Conservation (phyloP, 2,329 filamentous ascomycete species). For the Lachnellula occidentalis region DNA sequence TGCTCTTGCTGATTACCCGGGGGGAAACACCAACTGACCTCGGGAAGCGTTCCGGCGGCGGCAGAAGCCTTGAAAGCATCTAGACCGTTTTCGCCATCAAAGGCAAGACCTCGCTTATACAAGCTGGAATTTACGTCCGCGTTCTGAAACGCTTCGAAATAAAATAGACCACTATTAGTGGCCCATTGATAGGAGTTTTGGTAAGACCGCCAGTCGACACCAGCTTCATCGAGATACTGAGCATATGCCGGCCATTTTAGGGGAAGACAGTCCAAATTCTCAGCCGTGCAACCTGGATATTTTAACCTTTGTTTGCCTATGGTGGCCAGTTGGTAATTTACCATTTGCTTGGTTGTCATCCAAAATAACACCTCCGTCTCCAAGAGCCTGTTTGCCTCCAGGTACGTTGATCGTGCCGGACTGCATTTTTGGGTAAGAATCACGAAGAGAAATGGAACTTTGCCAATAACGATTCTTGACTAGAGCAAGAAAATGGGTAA, state of each 20-base stretch:
- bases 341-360: constrained; percentile 38
- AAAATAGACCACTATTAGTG: constrained; percentile 38
- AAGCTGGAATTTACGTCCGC: constrained; percentile 34
- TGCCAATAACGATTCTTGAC: too few species aligned
- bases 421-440: too few species aligned
- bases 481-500: too few species aligned
- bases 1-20: constrained; percentile 47
- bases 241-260: constrained; percentile 41
- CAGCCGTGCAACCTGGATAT: constrained; percentile 35
- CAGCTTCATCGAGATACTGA: constrained; percentile 37
- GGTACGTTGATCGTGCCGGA: constrained; percentile 39
- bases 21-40: constrained; percentile 44
- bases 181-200: constrained; percentile 41
- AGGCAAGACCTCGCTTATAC: constrained; percentile 34
- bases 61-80: constrained; percentile 44
- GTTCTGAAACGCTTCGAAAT: constrained; percentile 39
- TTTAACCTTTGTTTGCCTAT: background rate
- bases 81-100: constrained; percentile 21
- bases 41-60: constrained; percentile 44
- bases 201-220: constrained; percentile 40
- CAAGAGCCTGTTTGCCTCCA: constrained; percentile 33
- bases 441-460: too few species aligned
- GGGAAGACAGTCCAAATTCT: constrained; percentile 39
- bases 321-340: background rate
- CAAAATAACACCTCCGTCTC: constrained; percentile 36